phyloP scores from a whole-genome alignment of 306 rosid genomes.

The Cicer bijugum region DNA sequence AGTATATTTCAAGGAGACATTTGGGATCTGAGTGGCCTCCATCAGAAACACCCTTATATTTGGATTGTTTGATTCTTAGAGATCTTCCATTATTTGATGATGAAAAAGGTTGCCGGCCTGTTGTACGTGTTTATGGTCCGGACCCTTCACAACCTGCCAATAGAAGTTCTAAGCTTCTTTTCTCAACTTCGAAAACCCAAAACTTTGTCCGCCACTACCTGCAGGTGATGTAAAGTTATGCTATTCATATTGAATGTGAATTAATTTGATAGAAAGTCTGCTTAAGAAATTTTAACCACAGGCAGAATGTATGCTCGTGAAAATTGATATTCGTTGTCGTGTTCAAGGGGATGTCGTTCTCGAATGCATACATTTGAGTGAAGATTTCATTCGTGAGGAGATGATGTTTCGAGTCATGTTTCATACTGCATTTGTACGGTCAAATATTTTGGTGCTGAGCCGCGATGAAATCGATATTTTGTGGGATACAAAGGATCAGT shows the following conservation, averaged over 20 bases:
- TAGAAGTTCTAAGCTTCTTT: constrained; percentile 83
- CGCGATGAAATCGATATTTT: constrained; percentile 81
- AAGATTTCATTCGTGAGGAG: constrained; percentile 78
- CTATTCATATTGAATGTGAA: constrained; percentile 43
- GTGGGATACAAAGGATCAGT: constrained; percentile 92
- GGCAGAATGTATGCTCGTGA: constrained; percentile 93
- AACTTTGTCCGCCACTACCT: constrained; percentile 63
- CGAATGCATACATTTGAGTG: constrained; percentile 84
- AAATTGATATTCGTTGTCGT: constrained; percentile 82
- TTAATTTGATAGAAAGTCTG: constrained; percentile 41
- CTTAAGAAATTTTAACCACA: constrained; percentile 65
- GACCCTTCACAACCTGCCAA: constrained; percentile 76
- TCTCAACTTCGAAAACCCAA: constrained; percentile 63
- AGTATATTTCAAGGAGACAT: constrained; percentile 88
- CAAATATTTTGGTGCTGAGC: constrained; percentile 69
- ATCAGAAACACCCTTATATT: constrained; percentile 72
- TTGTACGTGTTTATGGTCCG: constrained; percentile 81
- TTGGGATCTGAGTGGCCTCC: constrained; percentile 97
- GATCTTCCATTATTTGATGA: constrained; percentile 76
- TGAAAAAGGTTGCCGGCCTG: constrained; percentile 83
- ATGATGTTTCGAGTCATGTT: constrained; percentile 88
- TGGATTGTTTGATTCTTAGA: constrained; percentile 84
- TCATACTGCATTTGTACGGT: constrained; percentile 87
- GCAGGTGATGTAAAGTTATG: constrained; percentile 70
- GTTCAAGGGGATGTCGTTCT: constrained; percentile 98